Conservation (phyloP, 192 early-diverging fungal species). For the Irineochytrium annulatum region DNA sequence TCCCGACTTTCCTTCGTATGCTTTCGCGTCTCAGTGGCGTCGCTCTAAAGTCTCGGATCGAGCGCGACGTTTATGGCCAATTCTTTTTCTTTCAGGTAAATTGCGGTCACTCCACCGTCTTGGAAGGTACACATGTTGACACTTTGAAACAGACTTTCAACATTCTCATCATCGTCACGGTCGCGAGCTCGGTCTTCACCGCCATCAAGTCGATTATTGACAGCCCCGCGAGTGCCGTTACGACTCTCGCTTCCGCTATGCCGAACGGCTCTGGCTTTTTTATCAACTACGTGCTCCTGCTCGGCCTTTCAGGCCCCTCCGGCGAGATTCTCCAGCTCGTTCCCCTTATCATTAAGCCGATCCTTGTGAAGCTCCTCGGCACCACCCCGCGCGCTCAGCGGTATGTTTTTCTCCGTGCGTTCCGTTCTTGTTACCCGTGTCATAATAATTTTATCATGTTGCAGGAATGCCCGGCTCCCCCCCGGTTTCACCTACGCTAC, state of each 20-base stretch:
- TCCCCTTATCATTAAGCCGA: slow-evolving; percentile 58
- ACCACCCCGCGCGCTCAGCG: slow-evolving; percentile 78
- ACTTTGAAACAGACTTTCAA: slow-evolving; percentile 44
- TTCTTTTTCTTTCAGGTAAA: slow-evolving; percentile 76
- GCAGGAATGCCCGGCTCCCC: no score
- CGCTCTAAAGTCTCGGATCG: slow-evolving; percentile 52
- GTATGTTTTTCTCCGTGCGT: no score
- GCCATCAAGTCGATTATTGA: slow-evolving; percentile 51
- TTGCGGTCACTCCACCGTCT: slow-evolving; percentile 2
- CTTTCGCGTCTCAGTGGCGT: slow-evolving; percentile 61
- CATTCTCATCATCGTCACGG: slow-evolving; percentile 73
- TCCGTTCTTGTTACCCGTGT: slow-evolving; percentile 48
- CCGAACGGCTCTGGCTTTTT: slow-evolving; percentile 78
- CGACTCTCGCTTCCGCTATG: slow-evolving; percentile 53
- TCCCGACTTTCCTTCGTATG: slow-evolving; percentile 62
- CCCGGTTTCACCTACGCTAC: slow-evolving; percentile 22
- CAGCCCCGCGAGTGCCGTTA: slow-evolving; percentile 45
- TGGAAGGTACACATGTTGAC: background rate
- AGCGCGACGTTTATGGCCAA: slow-evolving; percentile 60
- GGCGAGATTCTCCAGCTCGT: slow-evolving; percentile 65
- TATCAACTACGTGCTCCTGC: slow-evolving; percentile 78
- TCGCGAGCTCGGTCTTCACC: slow-evolving; percentile 60
- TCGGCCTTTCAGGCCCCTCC: slow-evolving; percentile 61
- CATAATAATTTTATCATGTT: no score
- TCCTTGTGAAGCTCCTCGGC: slow-evolving; percentile 52